These are phyloP conservation scores for Tardiomyces digboiensis DNA, from an alignment of 1,139 yeast species.

Conservation along the genomic window DNA sequence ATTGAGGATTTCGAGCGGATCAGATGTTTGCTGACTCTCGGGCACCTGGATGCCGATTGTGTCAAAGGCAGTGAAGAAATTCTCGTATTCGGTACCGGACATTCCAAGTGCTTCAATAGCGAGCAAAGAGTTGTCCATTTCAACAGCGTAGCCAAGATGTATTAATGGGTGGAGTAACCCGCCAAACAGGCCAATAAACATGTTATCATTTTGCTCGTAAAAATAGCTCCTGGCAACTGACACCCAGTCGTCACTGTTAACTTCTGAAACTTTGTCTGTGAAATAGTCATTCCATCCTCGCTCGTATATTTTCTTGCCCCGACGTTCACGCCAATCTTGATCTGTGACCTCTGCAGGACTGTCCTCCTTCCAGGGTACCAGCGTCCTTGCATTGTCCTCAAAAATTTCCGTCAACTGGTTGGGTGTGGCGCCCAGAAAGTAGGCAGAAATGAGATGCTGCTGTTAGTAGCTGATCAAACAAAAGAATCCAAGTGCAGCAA, in stretches of 20 bases:
- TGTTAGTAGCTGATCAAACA: neutral
- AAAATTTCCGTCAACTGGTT: slow-evolving; percentile 10
- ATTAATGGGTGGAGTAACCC: slow-evolving; percentile 25
- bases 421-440: slow-evolving; percentile 15
- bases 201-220: slow-evolving; percentile 4
- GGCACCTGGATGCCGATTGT: neutral
- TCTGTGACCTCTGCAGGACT: slow-evolving; percentile 24
- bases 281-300: slow-evolving; percentile 24
- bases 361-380: slow-evolving; percentile 19
- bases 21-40: slow-evolving; percentile 3
- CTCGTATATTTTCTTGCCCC: slow-evolving; percentile 21
- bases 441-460: slow-evolving; percentile 11
- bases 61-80: slow-evolving; percentile 1
- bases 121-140: slow-evolving; percentile 20
- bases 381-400: slow-evolving; percentile 6
- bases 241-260: slow-evolving; percentile 19
- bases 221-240: slow-evolving; percentile 12
- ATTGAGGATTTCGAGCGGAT: slow-evolving; percentile 9
- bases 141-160: slow-evolving; percentile 27
- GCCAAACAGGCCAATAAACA: slow-evolving; percentile 16
- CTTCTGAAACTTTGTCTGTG: slow-evolving; percentile 21
- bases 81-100: slow-evolving; percentile 11
- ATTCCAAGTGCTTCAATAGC: slow-evolving; percentile 24
- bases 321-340: slow-evolving; percentile 22
- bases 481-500: neutral